These are phyloP conservation scores for Scenedesmus sp. DNA, from an alignment of 163 green algal genomes.

Conservation along the genomic window DNA sequence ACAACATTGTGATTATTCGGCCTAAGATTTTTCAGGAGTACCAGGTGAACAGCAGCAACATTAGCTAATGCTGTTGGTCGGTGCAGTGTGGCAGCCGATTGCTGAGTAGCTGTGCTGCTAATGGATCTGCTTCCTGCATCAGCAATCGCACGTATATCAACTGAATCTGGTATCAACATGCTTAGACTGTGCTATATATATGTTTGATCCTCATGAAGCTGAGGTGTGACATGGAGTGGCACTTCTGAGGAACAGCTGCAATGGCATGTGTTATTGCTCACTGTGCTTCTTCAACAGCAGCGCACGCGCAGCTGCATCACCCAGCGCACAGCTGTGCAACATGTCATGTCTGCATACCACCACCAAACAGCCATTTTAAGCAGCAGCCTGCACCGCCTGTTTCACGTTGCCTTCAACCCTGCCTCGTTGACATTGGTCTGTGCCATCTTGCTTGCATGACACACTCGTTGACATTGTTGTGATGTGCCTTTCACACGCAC, in stretches of 20 bases:
- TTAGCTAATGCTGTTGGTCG: not conserved
- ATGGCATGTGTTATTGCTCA: no score
- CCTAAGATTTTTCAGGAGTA: constrained; percentile 69
- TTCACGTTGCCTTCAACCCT: not conserved
- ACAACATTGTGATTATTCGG: constrained; percentile 34
- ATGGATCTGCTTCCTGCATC: not conserved
- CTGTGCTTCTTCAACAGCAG: not conserved
- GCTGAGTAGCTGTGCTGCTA: not conserved
- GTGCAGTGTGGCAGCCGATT: not conserved
- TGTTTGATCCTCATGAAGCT: not conserved
- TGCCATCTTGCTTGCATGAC: not conserved
- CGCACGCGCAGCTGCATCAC: not conserved
- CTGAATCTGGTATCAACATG: no score
- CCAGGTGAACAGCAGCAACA: constrained; percentile 56
- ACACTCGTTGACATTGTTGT: not conserved
- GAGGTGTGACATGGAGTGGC: not conserved
- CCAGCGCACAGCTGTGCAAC: not conserved
- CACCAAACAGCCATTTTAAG: not conserved
- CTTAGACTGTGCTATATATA: not conserved
- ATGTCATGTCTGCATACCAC: not conserved
- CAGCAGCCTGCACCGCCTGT: not conserved
- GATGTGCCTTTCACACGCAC: not conserved
- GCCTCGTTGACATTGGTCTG: not conserved
- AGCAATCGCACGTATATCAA: not conserved
- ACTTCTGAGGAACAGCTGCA: not conserved